Evolutionary conservation across 2,329 filamentous ascomycete species (phyloP).

Genomic region (Dactylellina sp.): DNA sequence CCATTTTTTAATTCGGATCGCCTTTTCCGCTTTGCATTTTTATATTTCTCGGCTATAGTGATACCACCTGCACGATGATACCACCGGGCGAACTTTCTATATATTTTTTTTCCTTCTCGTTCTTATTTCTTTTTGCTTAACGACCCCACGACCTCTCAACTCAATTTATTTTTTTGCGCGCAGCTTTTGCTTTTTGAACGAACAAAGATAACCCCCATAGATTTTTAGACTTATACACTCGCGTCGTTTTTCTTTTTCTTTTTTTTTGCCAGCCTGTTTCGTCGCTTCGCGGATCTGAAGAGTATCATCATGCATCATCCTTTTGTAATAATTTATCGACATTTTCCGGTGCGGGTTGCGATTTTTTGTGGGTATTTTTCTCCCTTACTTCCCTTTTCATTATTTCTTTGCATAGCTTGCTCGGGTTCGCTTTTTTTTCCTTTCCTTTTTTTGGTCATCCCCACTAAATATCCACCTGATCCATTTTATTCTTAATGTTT

Average conservation of each 20-base stretch:
- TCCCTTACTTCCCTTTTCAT: no score
- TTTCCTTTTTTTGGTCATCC: conserved; percentile 3
- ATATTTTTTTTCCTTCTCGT: conserved; percentile 33
- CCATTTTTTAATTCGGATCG: conserved; percentile 39
- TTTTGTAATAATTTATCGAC: conserved; percentile 44
- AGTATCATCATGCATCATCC: conserved; percentile 20
- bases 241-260: neutral
- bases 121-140: conserved; percentile 39
- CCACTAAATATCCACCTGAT: conserved; percentile 24
- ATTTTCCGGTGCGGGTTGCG: conserved; percentile 56
- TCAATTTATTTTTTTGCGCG: conserved; percentile 31
- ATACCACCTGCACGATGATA: conserved; percentile 57
- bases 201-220: conserved; percentile 52
- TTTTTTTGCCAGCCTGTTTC: conserved; percentile 12
- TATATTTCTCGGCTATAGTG: conserved; percentile 55
- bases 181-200: conserved; percentile 50
- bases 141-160: conserved; percentile 53
- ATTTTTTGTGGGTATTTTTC: conserved; percentile 43
- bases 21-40: conserved; percentile 28
- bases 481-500: conserved; percentile 43
- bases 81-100: conserved; percentile 46
- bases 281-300: conserved; percentile 17
- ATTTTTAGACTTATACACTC: conserved; percentile 37
- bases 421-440: conserved; percentile 34
- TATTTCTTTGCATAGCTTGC: conserved; percentile 50